Conservation (phyloP, 208 protist genomes). For the Entamoeba histolytica region DNA sequence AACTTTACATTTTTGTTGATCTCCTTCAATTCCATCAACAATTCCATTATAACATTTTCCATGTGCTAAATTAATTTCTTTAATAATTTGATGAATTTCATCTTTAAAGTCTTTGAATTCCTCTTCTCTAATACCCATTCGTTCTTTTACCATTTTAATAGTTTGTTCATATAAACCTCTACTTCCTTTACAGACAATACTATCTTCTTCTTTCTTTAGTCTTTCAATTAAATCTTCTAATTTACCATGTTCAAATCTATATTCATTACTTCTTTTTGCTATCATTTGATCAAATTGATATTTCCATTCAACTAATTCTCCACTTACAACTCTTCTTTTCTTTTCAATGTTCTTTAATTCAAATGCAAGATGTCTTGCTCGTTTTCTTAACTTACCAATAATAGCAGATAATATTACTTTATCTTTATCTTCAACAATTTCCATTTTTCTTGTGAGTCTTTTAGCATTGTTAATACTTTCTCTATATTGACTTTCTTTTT, state of each 20-base stretch:
- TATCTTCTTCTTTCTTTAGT: background rate
- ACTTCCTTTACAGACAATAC: background rate
- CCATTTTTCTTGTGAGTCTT: background rate
- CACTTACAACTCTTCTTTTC: background rate
- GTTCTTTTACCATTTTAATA: background rate
- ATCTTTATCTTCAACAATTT: background rate
- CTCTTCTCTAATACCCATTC: background rate
- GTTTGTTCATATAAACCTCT: background rate
- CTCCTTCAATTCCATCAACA: background rate
- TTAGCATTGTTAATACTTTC: background rate
- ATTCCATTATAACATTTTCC: background rate
- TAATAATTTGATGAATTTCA: background rate
- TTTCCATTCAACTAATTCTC: background rate
- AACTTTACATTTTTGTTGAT: background rate
- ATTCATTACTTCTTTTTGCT: background rate
- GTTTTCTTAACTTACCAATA: background rate
- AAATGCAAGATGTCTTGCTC: background rate
- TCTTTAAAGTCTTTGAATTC: background rate
- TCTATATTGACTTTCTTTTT: background rate
- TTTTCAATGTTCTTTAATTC: background rate
- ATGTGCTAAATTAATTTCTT: background rate
- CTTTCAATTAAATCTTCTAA: background rate
- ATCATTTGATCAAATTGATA: background rate
- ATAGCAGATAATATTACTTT: background rate
- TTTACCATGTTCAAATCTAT: background rate